phyloP scores from a whole-genome alignment of 371 early-diverging fungal species.

The Syncephalastrum monosporum region DNA sequence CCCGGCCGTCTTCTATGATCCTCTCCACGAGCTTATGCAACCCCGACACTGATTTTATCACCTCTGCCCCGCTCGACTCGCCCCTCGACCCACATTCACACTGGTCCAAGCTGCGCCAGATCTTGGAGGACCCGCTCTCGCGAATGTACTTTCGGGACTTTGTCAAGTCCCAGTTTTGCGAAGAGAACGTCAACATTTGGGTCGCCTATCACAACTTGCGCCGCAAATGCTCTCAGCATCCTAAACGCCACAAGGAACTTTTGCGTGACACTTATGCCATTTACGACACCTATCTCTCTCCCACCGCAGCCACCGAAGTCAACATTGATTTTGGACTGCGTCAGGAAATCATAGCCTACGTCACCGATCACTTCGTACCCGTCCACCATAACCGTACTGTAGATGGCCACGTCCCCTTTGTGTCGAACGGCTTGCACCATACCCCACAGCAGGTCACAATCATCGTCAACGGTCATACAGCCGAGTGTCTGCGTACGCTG shows the following conservation, averaged over 20 bases:
- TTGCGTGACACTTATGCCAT: conserved; percentile 59
- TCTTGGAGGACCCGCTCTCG: conserved; percentile 55
- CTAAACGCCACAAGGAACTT: conserved; percentile 37
- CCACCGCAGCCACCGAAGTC: conserved; percentile 53
- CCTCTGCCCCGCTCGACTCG: conserved; percentile 11
- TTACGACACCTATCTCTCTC: conserved; percentile 60
- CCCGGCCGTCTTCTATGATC: conserved; percentile 12
- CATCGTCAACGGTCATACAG: conserved; percentile 25
- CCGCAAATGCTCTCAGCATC: conserved; percentile 30
- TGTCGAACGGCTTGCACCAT: conserved; percentile 24
- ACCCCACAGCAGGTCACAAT: conserved; percentile 31
- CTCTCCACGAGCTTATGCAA: conserved; percentile 4
- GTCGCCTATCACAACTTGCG: conserved; percentile 46
- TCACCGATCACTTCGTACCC: conserved; percentile 12
- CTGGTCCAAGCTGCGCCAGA: conserved; percentile 46
- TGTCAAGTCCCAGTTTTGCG: conserved; percentile 56
- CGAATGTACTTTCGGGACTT: conserved; percentile 65
- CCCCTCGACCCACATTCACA: conserved; percentile 13
- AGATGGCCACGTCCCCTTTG: conserved; percentile 26
- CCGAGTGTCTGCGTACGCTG: conserved; percentile 35
- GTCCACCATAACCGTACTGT: conserved; percentile 5
- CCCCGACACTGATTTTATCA: conserved; percentile 11
- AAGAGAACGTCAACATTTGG: conserved; percentile 63
- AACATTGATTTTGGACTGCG: conserved; percentile 53
- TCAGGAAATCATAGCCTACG: conserved; percentile 31